Evolutionary conservation across 768 basidiomycete genomes (phyloP).

Genomic region (Cystofilobasidium ferigula): DNA sequence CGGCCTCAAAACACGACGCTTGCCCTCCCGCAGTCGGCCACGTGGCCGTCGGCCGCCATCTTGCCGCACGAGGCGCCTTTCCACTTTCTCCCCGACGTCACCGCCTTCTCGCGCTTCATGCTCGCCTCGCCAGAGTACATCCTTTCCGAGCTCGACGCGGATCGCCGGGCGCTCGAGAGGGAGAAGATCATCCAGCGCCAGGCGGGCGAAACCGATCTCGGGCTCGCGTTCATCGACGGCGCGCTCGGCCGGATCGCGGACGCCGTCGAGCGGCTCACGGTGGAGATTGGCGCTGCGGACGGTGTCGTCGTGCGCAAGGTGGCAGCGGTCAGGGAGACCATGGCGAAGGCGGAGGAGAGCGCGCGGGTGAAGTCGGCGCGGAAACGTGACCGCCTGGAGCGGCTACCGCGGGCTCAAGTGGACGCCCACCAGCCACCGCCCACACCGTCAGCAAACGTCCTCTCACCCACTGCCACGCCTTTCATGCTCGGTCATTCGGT

Average conservation of each 20-base stretch:
- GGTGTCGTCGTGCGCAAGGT: constrained; percentile 12
- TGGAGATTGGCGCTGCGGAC: constrained; percentile 54
- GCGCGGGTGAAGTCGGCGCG: neutral
- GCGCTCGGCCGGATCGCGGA: constrained; percentile 64
- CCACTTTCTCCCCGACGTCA: constrained; percentile 87
- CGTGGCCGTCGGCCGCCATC: constrained; percentile 88
- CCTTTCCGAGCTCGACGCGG: constrained; percentile 56
- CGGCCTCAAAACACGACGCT: constrained; percentile 90
- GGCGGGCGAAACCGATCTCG: constrained; percentile 59
- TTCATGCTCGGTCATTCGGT: too few species aligned
- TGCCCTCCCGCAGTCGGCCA: constrained; percentile 76
- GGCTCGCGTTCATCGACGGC: constrained; percentile 64
- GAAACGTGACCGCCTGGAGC: neutral
- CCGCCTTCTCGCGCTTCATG: constrained; percentile 85
- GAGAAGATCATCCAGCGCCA: constrained; percentile 59
- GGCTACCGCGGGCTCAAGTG: neutral
- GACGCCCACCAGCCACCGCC: neutral
- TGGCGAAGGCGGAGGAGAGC: constrained; percentile 11
- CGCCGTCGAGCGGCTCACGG: constrained; percentile 63
- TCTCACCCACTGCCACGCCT: too few species aligned
- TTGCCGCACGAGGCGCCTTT: constrained; percentile 89
- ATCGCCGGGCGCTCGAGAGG: constrained; percentile 58
- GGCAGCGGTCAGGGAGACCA: neutral
- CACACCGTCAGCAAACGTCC: neutral
- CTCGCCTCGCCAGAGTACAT: constrained; percentile 82